Evolutionary conservation across 768 basidiomycete species (phyloP).

Genomic region (Pleurotus platypus): DNA sequence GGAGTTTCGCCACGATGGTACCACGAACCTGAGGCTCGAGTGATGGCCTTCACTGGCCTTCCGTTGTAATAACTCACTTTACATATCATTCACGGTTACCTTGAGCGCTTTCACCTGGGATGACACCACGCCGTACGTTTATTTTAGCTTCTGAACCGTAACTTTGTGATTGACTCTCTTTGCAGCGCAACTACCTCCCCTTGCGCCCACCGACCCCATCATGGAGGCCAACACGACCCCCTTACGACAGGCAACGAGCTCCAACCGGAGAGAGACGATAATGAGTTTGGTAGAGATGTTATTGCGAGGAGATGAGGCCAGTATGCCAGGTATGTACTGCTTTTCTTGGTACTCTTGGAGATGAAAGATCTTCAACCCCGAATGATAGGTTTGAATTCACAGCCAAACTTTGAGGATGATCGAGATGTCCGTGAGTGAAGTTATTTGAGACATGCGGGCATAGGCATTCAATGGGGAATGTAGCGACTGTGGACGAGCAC

Average conservation of each 20-base stretch:
- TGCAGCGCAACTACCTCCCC: not conserved
- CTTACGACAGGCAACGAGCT: not conserved
- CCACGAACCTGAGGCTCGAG: slow-evolving; percentile 2
- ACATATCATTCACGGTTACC: not conserved
- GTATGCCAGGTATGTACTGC: not conserved
- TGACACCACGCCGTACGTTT: slow-evolving; percentile 3
- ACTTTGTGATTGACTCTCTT: not conserved
- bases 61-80: not conserved
- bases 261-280: slow-evolving; percentile 6
- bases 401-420: slow-evolving; percentile 8
- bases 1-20: slow-evolving; percentile 4
- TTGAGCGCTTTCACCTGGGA: not conserved
- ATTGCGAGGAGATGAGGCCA: slow-evolving; percentile 2
- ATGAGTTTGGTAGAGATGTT: slow-evolving; percentile 8
- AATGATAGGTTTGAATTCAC: slow-evolving; percentile 3
- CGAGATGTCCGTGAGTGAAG: slow-evolving; percentile 5
- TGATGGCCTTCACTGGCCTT: not conserved
- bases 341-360: not conserved
- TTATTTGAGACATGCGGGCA: no score
- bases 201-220: slow-evolving; percentile 1
- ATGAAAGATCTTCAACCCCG: not conserved
- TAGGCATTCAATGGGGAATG: not conserved
- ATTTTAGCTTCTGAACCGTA: not conserved
- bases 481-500: slow-evolving; percentile 8
- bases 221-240: not conserved